A percentile compares a stretch with the other conserved stretches of the same genome.
Conservation (phyloP, 23 red algal genomes). For the Gracilaria gracilis region DNA sequence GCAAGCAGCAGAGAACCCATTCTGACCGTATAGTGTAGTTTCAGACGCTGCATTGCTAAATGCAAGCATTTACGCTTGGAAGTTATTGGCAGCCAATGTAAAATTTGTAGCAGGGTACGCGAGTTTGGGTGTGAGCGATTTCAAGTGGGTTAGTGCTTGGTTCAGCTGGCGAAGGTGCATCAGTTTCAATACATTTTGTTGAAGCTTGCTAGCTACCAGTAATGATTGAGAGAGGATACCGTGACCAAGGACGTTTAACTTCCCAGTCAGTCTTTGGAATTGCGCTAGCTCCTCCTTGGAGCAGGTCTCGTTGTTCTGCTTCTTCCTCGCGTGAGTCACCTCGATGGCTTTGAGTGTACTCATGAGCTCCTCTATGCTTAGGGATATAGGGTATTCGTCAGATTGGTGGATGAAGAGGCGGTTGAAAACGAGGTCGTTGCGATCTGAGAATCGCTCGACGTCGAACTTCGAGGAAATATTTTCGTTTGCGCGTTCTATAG, state of each 20-base stretch:
- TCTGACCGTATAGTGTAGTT: neutral
- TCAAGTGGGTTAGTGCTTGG: neutral
- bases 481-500: neutral
- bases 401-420: neutral
- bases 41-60: neutral
- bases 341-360: neutral
- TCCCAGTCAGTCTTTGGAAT: neutral
- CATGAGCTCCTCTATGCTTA: neutral
- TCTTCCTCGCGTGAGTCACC: too few species aligned
- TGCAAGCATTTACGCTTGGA: neutral
- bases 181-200: neutral
- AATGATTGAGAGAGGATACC: neutral
- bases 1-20: neutral
- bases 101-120: neutral
- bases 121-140: neutral
- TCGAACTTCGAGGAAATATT: neutral
- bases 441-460: neutral
- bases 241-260: neutral
- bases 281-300: neutral
- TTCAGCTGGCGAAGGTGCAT: constrained; percentile 9
- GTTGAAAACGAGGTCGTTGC: constrained; percentile 10
- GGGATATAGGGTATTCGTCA: neutral
- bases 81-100: neutral
- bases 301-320: neutral
- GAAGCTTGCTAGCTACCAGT: neutral